A percentile compares a stretch with the other conserved stretches of the same genome.
phyloP scores from a whole-genome alignment of 257 asterid genomes.

The Solanum ahanhuiri region DNA sequence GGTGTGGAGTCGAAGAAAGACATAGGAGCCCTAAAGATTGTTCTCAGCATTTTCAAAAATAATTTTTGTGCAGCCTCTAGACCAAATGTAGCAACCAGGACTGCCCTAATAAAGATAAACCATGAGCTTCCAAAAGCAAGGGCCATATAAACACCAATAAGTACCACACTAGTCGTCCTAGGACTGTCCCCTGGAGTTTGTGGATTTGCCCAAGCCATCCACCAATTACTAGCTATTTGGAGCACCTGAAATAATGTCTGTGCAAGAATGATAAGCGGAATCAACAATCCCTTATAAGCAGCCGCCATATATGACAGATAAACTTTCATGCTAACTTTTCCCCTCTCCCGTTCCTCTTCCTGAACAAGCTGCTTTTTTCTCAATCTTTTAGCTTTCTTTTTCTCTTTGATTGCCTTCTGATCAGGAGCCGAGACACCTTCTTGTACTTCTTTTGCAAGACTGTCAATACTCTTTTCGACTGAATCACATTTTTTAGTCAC shows the following conservation, averaged over 20 bases:
- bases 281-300: constrained; percentile 84
- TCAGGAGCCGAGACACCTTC: constrained; percentile 65
- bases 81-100: constrained; percentile 94
- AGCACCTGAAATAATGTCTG: constrained; percentile 91
- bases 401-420: constrained; percentile 71
- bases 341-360: constrained; percentile 96
- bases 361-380: constrained; percentile 93
- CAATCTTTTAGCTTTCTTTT: constrained; percentile 79
- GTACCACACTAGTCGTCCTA: constrained; percentile 61
- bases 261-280: constrained; percentile 81
- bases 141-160: constrained; percentile 83
- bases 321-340: constrained; percentile 96
- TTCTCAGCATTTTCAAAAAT: constrained; percentile 67
- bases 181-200: constrained; percentile 78
- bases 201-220: constrained; percentile 99
- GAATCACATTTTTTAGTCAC: constrained; percentile 48
- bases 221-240: constrained; percentile 98
- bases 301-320: constrained; percentile 88
- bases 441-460: constrained; percentile 47
- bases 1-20: constrained; percentile 98
- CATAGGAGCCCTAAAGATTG: constrained; percentile 86
- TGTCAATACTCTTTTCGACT: constrained; percentile 35
- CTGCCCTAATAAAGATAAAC: constrained; percentile 87
- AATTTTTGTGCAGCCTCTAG: constrained; percentile 91
- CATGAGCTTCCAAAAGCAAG: constrained; percentile 97